Evolutionary conservation across 805 yeast species (phyloP), one percentile per base, ranked within the genome.

Genomic region (Naumovozyma baii): DNA sequence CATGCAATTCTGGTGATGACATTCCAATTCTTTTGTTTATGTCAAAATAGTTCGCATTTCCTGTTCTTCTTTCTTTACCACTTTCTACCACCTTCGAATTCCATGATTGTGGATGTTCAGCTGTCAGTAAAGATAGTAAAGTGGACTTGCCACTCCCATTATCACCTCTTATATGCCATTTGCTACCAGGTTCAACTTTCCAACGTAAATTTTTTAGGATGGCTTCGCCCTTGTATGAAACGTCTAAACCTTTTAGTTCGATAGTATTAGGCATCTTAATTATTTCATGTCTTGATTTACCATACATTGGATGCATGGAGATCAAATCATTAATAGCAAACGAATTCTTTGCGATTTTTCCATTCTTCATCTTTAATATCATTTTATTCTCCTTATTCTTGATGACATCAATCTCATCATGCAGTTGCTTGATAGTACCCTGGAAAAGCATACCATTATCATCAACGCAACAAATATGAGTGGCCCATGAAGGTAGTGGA

Each of bases 41-140:
- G 37, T 80, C 83, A 53, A 85, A 86, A 55, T 82, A 88, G 43
- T 76, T 78, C 13, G 80, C 74, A 31, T 64, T 67, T 2, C 97
- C 98, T 0, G 88, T 78, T 43, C 70, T 72, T 31, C 96, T 71
- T 7, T 78, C 73, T 8, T 34, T 32, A 25, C 70, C 69, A 0
- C 87, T 86, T 48, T 81, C 70, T 34, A 86, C 66, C 17, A 92
- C 70, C 17, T 72, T 74, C 4, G 76, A 70, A 48, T 76, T 80
- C 97, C 97, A 90, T 2, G 96, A 80, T 61, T 90, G 96, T 1
- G 98, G 98, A 57, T 90, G 98, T 51, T 90, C 98, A 3, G 95
- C 87, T 0, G 95, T 87, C 20, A 90, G 68, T 34, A 92, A 59
- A 2, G 96, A 76, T 13, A 92, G 61, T 18, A 90, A 62, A 0